These are phyloP conservation scores for Solanum commersonii DNA, from an alignment of 257 asterid species.

Conservation along the genomic window DNA sequence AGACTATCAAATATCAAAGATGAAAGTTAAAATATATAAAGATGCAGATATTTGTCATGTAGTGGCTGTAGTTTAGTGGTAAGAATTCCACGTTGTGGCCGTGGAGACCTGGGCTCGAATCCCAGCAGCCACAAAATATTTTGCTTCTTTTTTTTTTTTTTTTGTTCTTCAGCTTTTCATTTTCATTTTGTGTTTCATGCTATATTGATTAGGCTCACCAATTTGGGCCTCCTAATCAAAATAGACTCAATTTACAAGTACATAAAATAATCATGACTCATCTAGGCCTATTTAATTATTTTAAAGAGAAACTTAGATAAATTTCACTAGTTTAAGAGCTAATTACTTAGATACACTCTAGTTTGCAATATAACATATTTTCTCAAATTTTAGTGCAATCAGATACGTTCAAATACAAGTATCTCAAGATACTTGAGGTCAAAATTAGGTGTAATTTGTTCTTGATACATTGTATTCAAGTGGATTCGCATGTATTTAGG, in stretches of 20 bases:
- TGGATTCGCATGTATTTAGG: neutral
- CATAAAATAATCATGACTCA: neutral
- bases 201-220: neutral
- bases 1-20: neutral
- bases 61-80: slow-evolving; percentile 97
- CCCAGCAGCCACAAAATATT: slow-evolving; percentile 85
- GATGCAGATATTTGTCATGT: neutral
- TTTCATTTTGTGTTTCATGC: neutral
- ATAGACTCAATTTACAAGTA: neutral
- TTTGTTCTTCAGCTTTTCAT: neutral
- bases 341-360: no score
- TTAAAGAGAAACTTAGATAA: no score
- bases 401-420: no score
- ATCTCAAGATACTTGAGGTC: neutral
- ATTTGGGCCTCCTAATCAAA: neutral
- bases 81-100: slow-evolving; percentile 99
- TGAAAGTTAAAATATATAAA: neutral
- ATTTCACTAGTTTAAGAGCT: no score
- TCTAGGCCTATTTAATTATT: neutral
- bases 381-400: no score
- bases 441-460: neutral
- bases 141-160: no score
- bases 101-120: slow-evolving; percentile 99
- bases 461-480: neutral
- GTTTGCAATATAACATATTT: neutral